Conservation (phyloP, 208 protist species). For the Crithidia brevicula region DNA sequence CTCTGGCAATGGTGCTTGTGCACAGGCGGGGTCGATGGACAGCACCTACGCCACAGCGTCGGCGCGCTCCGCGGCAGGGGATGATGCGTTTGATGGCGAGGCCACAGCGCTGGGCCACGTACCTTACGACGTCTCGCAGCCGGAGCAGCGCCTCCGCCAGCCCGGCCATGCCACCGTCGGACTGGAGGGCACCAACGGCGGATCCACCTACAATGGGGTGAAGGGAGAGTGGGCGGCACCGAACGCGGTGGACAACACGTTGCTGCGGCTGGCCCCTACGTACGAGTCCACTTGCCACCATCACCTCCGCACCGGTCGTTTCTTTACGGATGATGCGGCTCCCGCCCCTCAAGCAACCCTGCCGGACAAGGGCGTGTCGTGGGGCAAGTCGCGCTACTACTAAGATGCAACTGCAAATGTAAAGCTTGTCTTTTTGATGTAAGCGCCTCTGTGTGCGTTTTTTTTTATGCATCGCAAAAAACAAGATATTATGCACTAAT, state of each 20-base stretch:
- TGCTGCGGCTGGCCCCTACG: constrained; percentile 62
- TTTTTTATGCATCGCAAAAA: background rate
- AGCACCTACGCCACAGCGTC: background rate
- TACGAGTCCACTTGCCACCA: constrained; percentile 88
- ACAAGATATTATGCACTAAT: too few relatives aligned
- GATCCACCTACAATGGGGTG: constrained; percentile 63
- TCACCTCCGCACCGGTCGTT: constrained; percentile 71
- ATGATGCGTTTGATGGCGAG: constrained; percentile 49
- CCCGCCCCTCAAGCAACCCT: constrained; percentile 63
- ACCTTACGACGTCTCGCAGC: constrained; percentile 56
- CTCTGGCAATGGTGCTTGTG: too few relatives aligned
- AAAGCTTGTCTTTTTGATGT: background rate
- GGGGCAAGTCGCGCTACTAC: constrained; percentile 74
- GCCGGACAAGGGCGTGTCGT: constrained; percentile 65
- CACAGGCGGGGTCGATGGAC: background rate
- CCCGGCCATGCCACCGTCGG: constrained; percentile 52
- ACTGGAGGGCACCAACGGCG: constrained; percentile 50
- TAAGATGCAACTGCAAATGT: background rate
- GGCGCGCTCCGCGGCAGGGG: background rate
- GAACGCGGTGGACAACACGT: constrained; percentile 64
- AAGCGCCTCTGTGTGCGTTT: background rate
- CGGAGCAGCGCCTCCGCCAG: constrained; percentile 63
- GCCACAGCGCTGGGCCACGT: constrained; percentile 47
- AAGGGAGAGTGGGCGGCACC: constrained; percentile 60
- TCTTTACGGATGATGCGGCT: constrained; percentile 75